Evolutionary conservation across 371 early-diverging fungal genomes (phyloP).

Genomic region (Entomophthora muscae): DNA sequence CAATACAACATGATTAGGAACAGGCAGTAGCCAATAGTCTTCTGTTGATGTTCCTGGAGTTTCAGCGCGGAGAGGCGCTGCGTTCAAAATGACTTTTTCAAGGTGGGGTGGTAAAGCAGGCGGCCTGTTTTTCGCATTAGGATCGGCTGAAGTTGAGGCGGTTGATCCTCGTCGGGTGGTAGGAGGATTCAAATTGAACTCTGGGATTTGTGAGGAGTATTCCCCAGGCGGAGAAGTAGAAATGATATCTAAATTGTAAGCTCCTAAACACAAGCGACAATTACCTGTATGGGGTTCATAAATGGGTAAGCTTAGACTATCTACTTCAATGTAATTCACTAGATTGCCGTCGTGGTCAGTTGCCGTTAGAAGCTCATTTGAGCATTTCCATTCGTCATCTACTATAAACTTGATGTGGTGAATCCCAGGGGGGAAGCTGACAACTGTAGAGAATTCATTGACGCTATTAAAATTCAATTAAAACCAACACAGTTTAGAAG

Average conservation of each 20-base stretch:
- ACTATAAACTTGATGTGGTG: constrained; percentile 94
- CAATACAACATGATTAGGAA: constrained; percentile 83
- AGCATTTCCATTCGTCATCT: constrained; percentile 94
- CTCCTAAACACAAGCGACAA: not conserved
- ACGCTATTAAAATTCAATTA: constrained; percentile 17
- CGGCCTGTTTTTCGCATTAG: constrained; percentile 23
- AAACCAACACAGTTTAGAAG: not conserved
- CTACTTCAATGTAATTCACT: constrained; percentile 84
- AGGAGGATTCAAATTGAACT: constrained; percentile 1
- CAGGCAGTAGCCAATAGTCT: constrained; percentile 62
- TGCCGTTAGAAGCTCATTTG: constrained; percentile 72
- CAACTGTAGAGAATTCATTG: constrained; percentile 58
- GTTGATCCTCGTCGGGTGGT: not conserved
- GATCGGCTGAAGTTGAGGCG: not conserved
- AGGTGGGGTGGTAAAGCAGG: constrained; percentile 82
- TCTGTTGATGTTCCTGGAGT: constrained; percentile 20
- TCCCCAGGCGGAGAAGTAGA: constrained; percentile 10
- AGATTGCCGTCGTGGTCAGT: constrained; percentile 87
- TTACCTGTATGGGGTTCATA: not conserved
- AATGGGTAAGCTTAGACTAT: not conserved
- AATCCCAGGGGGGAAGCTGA: constrained; percentile 80
- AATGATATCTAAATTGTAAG: not conserved
- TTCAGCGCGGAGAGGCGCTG: constrained; percentile 21
- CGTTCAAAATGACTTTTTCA: constrained; percentile 77
- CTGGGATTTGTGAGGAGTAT: constrained; percentile 4